Base-by-base conservation (phyloP, 805 yeast species). In the Wickerhamia fluorescens region DNA sequence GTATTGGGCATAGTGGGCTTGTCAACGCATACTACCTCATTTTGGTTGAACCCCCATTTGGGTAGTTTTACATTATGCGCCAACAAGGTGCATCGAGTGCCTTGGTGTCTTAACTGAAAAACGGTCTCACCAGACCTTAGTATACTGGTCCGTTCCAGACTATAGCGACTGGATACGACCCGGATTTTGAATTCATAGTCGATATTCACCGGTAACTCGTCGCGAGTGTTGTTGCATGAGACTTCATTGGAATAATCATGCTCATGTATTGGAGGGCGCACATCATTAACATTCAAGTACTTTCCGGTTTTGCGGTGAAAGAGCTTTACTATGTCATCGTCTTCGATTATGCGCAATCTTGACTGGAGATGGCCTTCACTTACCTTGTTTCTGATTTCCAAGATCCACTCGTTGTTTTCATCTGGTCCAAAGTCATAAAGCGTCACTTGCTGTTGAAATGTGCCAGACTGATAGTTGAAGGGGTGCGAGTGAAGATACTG, bases 231-330 rank as follows among this genome's bases (percentile, higher is more conserved):
- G 33, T 75, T 61, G 38, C 85, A 75, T 16, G 84, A 71, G 1
- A 87, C 94, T 53, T 87, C 95, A 39, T 70, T 72, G 47, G 87
- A 79, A 54, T 89, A 88, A 33, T 92, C 97, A 46, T 85, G 92
- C 48, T 85, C 95, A 7, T 89, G 73, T 16, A 87, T 73, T 7
- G 95, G 96, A 3, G 97, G 96, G 36, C 88, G 74, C 28, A 71
- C 44, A 36, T 83, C 82, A 38, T 68, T 75, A 14, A 86, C 81
- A 39, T 77, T 77, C 29, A 92, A 56, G 25, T 82, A 73, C 37
- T 75, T 74, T 10, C 78, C 72, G 1, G 96, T 81, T 2, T 44
- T 36, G 34, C 66, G 65, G 51, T 92, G 97, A 59, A 72, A 74
- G n/a, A 92, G 51, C 34, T 80, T 66, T 13, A 89, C 58, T 9